A percentile compares a stretch with the other conserved stretches of the same genome.
Evolutionary conservation across 1,139 yeast genomes (phyloP).

Genomic region (Pichia sp.): DNA sequence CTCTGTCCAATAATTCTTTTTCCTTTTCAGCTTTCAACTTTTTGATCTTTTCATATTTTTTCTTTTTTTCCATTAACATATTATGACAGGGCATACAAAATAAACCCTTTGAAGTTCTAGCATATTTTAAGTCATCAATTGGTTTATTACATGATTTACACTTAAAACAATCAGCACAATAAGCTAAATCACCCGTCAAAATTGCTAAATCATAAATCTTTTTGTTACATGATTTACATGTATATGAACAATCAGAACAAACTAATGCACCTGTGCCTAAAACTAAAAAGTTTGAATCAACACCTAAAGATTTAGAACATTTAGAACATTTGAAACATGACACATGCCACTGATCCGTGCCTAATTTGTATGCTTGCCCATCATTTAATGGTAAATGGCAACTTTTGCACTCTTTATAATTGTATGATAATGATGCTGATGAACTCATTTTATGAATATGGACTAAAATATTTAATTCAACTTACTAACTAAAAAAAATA

Average conservation of each 20-base stretch:
- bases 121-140: conserved; percentile 86
- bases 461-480: background rate
- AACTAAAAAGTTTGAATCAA: conserved; percentile 83
- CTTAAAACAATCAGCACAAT: conserved; percentile 84
- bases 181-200: conserved; percentile 90
- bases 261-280: conserved; percentile 88
- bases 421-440: background rate
- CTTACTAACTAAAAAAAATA: no score
- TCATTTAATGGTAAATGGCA: conserved; percentile 45
- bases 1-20: background rate
- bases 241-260: conserved; percentile 85
- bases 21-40: conserved; percentile 12
- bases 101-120: conserved; percentile 87
- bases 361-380: conserved; percentile 78
- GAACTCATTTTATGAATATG: background rate
- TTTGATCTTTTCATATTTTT: conserved; percentile 44
- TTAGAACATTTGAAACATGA: conserved; percentile 86
- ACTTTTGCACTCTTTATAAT: conserved; percentile 23
- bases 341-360: conserved; percentile 94
- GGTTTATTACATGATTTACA: conserved; percentile 86
- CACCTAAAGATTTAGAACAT: conserved; percentile 71
- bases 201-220: conserved; percentile 96
- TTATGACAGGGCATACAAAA: conserved; percentile 95
- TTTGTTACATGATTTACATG: conserved; percentile 80
- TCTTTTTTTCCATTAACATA: conserved; percentile 65